phyloP scores from a whole-genome alignment of 768 basidiomycete species.

The Collybia sordida region DNA sequence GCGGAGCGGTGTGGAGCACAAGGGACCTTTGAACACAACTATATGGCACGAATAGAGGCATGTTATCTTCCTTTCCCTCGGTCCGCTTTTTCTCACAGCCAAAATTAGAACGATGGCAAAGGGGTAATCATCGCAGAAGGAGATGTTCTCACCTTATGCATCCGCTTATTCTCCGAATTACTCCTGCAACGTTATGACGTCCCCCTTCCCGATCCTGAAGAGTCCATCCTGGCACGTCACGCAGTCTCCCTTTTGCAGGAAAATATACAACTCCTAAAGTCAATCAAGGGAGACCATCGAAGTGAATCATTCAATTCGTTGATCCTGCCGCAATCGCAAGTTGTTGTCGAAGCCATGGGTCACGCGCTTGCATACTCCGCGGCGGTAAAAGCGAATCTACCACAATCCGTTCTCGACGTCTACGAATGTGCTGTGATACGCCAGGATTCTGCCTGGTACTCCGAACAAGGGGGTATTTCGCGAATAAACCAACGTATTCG shows the following conservation, averaged over 20 bases:
- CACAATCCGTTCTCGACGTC: constrained; percentile 50
- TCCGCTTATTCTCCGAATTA: constrained; percentile 58
- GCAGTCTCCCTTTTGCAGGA: constrained; percentile 45
- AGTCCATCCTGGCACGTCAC: constrained; percentile 56
- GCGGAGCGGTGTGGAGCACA: constrained; percentile 68
- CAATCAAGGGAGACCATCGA: constrained; percentile 44
- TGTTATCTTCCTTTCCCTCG: constrained; percentile 8
- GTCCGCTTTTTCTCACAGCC: constrained; percentile 10
- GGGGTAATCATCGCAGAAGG: constrained; percentile 64
- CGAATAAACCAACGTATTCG: constrained; percentile 46
- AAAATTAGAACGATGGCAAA: constrained; percentile 43
- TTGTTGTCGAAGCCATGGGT: constrained; percentile 59
- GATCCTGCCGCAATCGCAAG: constrained; percentile 55
- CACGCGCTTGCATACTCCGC: constrained; percentile 62
- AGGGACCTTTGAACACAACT: constrained; percentile 64
- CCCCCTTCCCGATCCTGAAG: constrained; percentile 46
- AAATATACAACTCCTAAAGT: constrained; percentile 36
- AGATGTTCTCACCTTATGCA: constrained; percentile 49
- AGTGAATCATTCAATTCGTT: constrained; percentile 50
- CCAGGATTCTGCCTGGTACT: constrained; percentile 60
- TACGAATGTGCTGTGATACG: constrained; percentile 54
- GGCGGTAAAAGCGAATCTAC: constrained; percentile 41
- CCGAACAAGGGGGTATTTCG: constrained; percentile 47
- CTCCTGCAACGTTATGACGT: constrained; percentile 53
- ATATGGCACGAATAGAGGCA: constrained; percentile 56